phyloP scores from a whole-genome alignment of 164 flowering plant genomes.

The Stephania yunnanensis region DNA sequence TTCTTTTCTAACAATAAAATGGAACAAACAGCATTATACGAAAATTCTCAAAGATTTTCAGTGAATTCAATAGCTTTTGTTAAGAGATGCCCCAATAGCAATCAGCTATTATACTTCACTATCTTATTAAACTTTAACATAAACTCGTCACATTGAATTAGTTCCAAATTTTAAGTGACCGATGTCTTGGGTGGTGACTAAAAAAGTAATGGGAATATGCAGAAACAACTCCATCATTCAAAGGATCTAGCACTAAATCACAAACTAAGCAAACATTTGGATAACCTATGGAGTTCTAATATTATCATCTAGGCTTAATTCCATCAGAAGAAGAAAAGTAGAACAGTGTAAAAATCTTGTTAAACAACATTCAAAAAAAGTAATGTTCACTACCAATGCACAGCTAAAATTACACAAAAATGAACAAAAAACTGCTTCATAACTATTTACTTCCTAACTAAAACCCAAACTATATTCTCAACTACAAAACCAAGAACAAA shows the following conservation, averaged over 20 bases:
- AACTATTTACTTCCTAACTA: not conserved
- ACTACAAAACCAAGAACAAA: not conserved
- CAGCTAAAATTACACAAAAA: not conserved
- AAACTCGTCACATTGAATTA: too few species aligned
- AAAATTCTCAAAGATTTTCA: too few species aligned
- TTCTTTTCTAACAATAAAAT: too few species aligned
- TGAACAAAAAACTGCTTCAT: not conserved
- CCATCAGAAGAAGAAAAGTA: not conserved
- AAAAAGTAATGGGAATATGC: too few species aligned
- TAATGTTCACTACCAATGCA: too few species aligned
- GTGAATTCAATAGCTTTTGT: too few species aligned
- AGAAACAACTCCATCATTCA: not conserved
- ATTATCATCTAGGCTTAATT: not conserved
- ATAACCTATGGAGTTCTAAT: not conserved
- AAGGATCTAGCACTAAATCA: not conserved
- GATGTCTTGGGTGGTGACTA: not conserved
- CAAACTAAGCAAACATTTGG: not conserved
- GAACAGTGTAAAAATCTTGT: not conserved
- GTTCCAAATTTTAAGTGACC: too few species aligned
- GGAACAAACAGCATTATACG: too few species aligned
- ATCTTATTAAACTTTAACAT: too few species aligned
- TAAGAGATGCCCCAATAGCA: too few species aligned
- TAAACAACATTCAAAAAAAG: not conserved
- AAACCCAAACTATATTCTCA: not conserved
- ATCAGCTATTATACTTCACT: too few species aligned